phyloP scores from a whole-genome alignment of 1,284 basidiomycete genomes.

The Blastosporella zonata region DNA sequence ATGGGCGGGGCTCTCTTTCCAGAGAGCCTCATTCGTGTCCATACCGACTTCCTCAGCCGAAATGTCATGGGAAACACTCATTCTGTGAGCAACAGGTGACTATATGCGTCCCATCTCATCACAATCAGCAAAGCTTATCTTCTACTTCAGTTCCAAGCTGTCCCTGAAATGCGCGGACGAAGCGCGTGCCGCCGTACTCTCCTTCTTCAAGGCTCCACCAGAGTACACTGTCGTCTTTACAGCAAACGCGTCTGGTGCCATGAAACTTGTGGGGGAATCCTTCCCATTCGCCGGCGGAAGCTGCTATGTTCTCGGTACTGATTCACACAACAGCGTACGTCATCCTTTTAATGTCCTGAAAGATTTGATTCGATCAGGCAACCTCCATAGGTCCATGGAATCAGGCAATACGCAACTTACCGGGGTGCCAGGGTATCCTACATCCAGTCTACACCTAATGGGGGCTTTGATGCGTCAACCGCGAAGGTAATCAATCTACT shows the following conservation, averaged over 20 bases:
- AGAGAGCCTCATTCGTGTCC: constrained; percentile 66
- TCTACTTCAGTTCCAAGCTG: constrained; percentile 54
- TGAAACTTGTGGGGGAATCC: constrained; percentile 79
- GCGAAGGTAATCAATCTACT: constrained; percentile 50
- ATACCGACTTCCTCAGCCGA: constrained; percentile 62
- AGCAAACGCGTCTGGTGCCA: constrained; percentile 71
- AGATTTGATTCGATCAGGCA: constrained; percentile 9
- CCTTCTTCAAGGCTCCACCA: constrained; percentile 69
- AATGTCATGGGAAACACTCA: constrained; percentile 79
- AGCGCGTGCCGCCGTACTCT: constrained; percentile 65
- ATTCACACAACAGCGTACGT: constrained; percentile 75
- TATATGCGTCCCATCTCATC: constrained; percentile 25
- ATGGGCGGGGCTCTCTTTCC: constrained; percentile 79
- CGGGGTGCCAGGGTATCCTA: constrained; percentile 58
- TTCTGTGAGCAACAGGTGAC: constrained; percentile 72
- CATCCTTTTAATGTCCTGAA: constrained; percentile 10
- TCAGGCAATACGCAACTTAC: constrained; percentile 63
- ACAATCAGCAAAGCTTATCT: constrained; percentile 9
- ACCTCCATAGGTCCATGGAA: constrained; percentile 57
- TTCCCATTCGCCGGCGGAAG: constrained; percentile 64
- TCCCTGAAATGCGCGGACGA: constrained; percentile 64
- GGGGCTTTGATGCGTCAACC: constrained; percentile 54
- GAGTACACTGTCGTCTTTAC: constrained; percentile 82
- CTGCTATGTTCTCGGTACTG: constrained; percentile 61
- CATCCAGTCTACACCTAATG: constrained; percentile 58